phyloP scores from a whole-genome alignment of 2,329 filamentous ascomycete genomes.

The Alternaria infectoria region DNA sequence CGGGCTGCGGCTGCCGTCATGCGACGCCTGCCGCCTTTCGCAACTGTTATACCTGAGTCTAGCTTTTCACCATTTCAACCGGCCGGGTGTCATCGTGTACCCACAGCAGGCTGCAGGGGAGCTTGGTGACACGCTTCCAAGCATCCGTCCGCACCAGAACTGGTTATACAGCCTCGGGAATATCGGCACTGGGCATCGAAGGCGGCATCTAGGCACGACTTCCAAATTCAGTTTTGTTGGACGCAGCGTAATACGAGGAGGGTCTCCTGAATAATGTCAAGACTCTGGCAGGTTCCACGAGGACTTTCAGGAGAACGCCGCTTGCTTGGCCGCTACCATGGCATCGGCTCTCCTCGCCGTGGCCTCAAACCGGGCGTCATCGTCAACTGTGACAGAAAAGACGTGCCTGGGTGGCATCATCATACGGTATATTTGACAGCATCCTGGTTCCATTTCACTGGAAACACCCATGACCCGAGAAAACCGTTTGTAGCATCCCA shows the following conservation, averaged over 20 bases:
- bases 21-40: slow-evolving; percentile 9
- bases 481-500: background rate
- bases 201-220: slow-evolving; percentile 11
- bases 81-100: background rate
- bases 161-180: background rate
- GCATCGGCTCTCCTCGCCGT: slow-evolving; percentile 7
- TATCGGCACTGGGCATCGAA: slow-evolving; percentile 5
- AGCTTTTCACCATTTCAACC: background rate
- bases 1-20: slow-evolving; percentile 1
- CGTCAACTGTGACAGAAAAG: background rate
- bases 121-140: background rate
- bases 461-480: background rate
- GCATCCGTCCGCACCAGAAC: slow-evolving; percentile 4
- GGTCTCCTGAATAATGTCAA: background rate
- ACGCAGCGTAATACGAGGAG: slow-evolving; percentile 5
- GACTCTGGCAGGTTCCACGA: background rate
- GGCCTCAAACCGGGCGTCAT: background rate
- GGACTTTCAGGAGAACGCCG: slow-evolving; percentile 1
- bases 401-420: background rate
- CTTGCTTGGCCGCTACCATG: slow-evolving; percentile 8
- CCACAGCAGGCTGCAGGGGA: slow-evolving; percentile 4
- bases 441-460: background rate
- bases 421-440: background rate
- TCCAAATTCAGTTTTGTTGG: background rate
- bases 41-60: background rate